Evolutionary conservation across 768 basidiomycete genomes (phyloP), one percentile per base, ranked within the genome.

Genomic region (Pseudohyphozyma bogoriensis): DNA sequence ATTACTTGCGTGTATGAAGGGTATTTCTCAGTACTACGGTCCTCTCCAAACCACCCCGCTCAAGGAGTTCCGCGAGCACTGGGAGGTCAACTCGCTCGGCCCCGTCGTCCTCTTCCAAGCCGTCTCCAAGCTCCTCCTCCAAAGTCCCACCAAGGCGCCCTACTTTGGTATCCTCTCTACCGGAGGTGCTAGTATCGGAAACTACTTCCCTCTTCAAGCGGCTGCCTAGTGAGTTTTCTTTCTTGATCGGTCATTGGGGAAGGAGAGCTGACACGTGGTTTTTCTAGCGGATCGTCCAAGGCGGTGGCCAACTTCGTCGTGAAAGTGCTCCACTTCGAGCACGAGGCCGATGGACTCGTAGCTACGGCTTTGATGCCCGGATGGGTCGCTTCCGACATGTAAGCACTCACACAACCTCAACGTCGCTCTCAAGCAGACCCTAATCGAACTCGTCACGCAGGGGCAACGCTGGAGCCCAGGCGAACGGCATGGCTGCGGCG

Each of bases 61-160:
- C 29, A 51, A 22, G 0, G 31, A 7, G 4, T 13, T 58, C 32
- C 16, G 10, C 15, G 33, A 57, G n/a, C 55, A 57, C 47, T 53
- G 47, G 37, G 52, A 53, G 32, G 55, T 58, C 26, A 70, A 70
- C 57, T 36, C 60, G 20, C 0, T 65, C 33, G 70, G 70, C 13
- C 64, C 66, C 22, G 8, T 67, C 26, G 51, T 68, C n/a, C 64
- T 70, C 37, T 70, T 63, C 60, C 60, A 70, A 47, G 57, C 64
- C 4, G 39, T 63, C 8, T 16, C 15, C 16, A 20, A 44, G 0
- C 59, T 70, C 11, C 62, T 70, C 33, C 8, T n/a, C 35, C 36
- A 44, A 11, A 24, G 51, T 37, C 18, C 31, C 1, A 35, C 18
- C n/a, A n/a, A n/a, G 6, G 40, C 10, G 5, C 58, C 58, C 29